Evolutionary conservation across 441 rosid species (phyloP).

Genomic region (Gossypium gossypioides): DNA sequence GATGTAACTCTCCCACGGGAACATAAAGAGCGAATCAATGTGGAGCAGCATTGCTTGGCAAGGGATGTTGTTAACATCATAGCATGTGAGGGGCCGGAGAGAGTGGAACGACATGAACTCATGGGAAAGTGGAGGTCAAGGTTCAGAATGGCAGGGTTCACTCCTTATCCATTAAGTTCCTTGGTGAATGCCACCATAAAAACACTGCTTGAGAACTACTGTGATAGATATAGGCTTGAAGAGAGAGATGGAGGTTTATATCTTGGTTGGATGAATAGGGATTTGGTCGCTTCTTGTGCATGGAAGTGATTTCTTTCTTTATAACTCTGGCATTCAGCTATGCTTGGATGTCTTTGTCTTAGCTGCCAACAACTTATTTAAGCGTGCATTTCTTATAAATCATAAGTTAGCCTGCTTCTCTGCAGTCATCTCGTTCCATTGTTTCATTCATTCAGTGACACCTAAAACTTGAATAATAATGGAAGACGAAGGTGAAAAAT

Average conservation of each 20-base stretch:
- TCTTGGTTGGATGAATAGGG: slow-evolving; percentile 78
- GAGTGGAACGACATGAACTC: slow-evolving; percentile 79
- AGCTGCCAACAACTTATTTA: neutral
- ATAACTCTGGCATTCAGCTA: neutral
- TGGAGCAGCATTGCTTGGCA: slow-evolving; percentile 84
- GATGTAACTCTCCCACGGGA: slow-evolving; percentile 59
- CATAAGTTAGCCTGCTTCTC: neutral
- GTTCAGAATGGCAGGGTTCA: slow-evolving; percentile 71
- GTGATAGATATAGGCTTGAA: slow-evolving; percentile 51
- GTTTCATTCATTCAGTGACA: neutral
- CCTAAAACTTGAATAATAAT: too few species aligned
- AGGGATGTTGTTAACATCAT: slow-evolving; percentile 75
- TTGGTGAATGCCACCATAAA: slow-evolving; percentile 56
- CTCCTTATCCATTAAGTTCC: slow-evolving; percentile 60
- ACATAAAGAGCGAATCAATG: slow-evolving; percentile 65
- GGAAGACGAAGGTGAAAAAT: neutral
- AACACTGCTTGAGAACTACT: slow-evolving; percentile 48
- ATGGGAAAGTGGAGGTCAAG: slow-evolving; percentile 72
- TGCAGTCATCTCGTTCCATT: neutral
- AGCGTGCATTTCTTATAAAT: neutral
- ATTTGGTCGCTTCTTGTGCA: slow-evolving; percentile 76
- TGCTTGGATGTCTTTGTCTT: neutral
- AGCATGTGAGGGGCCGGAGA: slow-evolving; percentile 76
- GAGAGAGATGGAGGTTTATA: slow-evolving; percentile 67
- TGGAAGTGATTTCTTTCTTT: slow-evolving; percentile 37